These are phyloP conservation scores for Psidium friedrichsthalianum DNA, from an alignment of 345 rosid genomes.

Conservation along the genomic window DNA sequence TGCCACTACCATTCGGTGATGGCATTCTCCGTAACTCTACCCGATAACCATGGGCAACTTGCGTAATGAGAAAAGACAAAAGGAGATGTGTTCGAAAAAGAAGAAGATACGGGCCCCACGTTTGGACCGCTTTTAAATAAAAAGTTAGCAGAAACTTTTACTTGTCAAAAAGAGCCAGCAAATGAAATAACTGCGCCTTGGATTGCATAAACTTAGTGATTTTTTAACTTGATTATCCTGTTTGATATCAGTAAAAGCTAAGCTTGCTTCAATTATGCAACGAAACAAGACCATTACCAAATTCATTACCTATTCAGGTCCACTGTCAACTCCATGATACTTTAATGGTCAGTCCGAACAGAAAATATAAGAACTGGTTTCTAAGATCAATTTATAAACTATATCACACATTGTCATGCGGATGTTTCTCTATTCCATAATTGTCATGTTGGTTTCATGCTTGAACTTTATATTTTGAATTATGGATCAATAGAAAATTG, in stretches of 20 bases:
- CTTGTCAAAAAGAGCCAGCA: background rate
- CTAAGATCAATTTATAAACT: background rate
- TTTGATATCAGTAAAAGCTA: background rate
- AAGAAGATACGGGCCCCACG: conserved; percentile 8
- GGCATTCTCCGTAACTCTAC: background rate
- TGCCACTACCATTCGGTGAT: background rate
- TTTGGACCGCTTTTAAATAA: conserved; percentile 33
- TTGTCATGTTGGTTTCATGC: background rate
- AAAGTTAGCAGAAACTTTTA: background rate
- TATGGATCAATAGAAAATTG: background rate
- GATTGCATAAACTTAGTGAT: background rate
- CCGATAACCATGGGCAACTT: background rate
- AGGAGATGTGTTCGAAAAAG: conserved; percentile 21
- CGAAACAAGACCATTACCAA: background rate
- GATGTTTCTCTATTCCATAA: background rate
- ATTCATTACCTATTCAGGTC: background rate
- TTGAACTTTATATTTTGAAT: background rate
- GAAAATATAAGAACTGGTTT: background rate
- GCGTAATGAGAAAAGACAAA: conserved; percentile 10
- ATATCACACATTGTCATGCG: background rate
- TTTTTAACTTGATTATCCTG: background rate
- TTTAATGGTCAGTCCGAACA: background rate
- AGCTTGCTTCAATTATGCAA: background rate
- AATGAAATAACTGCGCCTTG: background rate
- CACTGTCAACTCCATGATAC: background rate